A percentile compares a stretch with the other conserved stretches of the same genome.
Conservation (phyloP, 2,329 filamentous ascomycete species). For the Paracoccidioides lutzii region DNA sequence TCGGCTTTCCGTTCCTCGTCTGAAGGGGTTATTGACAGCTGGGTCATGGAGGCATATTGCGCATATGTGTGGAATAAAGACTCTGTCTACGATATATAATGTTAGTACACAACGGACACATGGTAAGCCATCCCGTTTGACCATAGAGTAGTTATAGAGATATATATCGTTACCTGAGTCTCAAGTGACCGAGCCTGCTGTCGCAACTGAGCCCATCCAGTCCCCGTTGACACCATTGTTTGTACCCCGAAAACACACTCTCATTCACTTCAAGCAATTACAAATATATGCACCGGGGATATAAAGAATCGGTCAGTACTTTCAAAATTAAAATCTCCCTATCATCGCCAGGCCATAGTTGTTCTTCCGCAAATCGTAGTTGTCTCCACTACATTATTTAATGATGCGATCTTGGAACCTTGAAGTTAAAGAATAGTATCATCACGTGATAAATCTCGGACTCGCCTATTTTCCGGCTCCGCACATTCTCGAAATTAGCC, state of each 20-base stretch:
- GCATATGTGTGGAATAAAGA: slow-evolving; percentile 60
- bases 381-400: neutral
- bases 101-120: slow-evolving; percentile 8
- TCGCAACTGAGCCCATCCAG: slow-evolving; percentile 84
- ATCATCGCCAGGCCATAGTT: neutral
- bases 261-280: neutral
- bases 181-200: slow-evolving; percentile 84
- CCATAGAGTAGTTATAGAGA: slow-evolving; percentile 6
- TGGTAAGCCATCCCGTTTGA: neutral
- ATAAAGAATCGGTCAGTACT: neutral
- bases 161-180: slow-evolving; percentile 54
- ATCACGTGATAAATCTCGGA: slow-evolving; percentile 11
- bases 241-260: slow-evolving; percentile 6
- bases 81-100: slow-evolving; percentile 53
- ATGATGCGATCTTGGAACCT: neutral
- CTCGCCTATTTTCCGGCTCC: slow-evolving; percentile 21
- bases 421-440: no score
- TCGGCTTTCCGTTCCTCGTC: slow-evolving; percentile 75
- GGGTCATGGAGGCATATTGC: slow-evolving; percentile 70
- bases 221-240: slow-evolving; percentile 45
- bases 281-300: neutral
- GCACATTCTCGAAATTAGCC: slow-evolving; percentile 21
- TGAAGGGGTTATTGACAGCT: slow-evolving; percentile 68
- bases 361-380: no score
- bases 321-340: neutral